A percentile compares a stretch with the other conserved stretches of the same genome.
Evolutionary conservation across 257 asterid genomes (phyloP).

Genomic region (Nyctanthes arbortristis): DNA sequence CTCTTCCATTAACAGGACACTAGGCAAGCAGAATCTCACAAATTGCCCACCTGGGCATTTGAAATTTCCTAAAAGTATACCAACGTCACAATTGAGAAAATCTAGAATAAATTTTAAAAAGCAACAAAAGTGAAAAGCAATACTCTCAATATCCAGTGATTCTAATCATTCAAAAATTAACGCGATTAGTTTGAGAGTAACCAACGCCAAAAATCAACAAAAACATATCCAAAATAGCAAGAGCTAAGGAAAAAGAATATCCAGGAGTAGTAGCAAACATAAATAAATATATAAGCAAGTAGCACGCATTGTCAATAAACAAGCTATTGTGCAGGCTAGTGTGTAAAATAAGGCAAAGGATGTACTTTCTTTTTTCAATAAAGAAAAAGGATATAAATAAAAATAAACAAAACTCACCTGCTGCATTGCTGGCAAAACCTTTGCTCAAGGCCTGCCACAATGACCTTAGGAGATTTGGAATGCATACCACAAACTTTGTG

Average conservation of each 20-base stretch:
- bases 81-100: constrained; percentile 18
- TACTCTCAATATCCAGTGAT: constrained; percentile 3
- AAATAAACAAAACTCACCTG: constrained; percentile 51
- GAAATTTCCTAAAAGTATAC: too few relatives aligned
- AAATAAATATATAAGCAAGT: background rate
- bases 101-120: constrained; percentile 1
- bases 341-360: background rate
- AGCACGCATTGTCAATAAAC: constrained; percentile 14
- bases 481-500: constrained; percentile 92
- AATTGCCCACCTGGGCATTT: too few relatives aligned
- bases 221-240: background rate
- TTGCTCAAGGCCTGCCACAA: constrained; percentile 84
- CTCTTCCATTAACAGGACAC: too few relatives aligned
- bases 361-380: background rate
- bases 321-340: constrained; percentile 12
- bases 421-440: constrained; percentile 99
- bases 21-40: too few relatives aligned
- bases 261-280: background rate
- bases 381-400: background rate
- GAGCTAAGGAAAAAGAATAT: background rate
- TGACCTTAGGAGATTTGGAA: constrained; percentile 73
- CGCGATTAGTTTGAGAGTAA: background rate
- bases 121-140: constrained; percentile 18
- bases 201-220: constrained; percentile 12
- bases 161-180: background rate